Percentiles rank a stretch among this genome's conserved stretches.
phyloP scores from a whole-genome alignment of 495 filamentous ascomycete species.

The Hyaloscypha bicolor region DNA sequence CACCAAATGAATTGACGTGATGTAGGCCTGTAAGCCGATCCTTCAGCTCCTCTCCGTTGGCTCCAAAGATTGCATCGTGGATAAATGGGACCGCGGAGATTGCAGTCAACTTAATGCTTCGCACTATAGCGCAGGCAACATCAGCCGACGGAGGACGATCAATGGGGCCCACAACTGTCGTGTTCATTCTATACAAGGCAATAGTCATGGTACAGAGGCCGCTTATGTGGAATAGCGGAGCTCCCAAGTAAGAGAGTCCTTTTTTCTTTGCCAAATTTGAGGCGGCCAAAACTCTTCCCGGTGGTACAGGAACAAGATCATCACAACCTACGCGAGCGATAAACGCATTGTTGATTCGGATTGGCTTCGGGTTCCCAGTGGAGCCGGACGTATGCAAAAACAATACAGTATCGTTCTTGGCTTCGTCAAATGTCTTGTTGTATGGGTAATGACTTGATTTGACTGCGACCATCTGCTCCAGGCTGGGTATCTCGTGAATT shows the following conservation, averaged over 20 bases:
- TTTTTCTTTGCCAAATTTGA: not conserved
- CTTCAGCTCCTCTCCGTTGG: constrained; percentile 7
- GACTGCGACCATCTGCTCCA: constrained; percentile 35
- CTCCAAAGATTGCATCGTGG: not conserved
- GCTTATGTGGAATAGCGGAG: constrained; percentile 13
- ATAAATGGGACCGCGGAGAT: constrained; percentile 1
- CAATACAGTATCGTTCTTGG: constrained; percentile 46
- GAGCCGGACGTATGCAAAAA: constrained; percentile 65
- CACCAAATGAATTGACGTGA: constrained; percentile 13
- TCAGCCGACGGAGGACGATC: not conserved
- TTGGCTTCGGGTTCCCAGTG: constrained; percentile 58
- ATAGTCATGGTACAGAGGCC: not conserved
- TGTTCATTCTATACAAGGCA: constrained; percentile 1
- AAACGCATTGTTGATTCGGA: constrained; percentile 1
- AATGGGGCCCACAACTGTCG: constrained; percentile 2
- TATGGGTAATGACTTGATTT: constrained; percentile 38
- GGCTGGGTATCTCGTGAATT: constrained; percentile 44
- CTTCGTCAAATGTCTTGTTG: constrained; percentile 49
- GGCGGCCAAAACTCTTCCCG: not conserved
- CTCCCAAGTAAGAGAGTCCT: not conserved
- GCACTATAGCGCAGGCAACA: not conserved
- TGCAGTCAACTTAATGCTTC: constrained; percentile 4
- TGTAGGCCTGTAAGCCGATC: not conserved
- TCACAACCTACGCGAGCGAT: not conserved
- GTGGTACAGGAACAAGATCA: not conserved